Percentiles rank a stretch among this genome's conserved stretches.
These are phyloP conservation scores for Westerdykella sp. DNA, from an alignment of 2,329 filamentous ascomycete species.

Conservation along the genomic window DNA sequence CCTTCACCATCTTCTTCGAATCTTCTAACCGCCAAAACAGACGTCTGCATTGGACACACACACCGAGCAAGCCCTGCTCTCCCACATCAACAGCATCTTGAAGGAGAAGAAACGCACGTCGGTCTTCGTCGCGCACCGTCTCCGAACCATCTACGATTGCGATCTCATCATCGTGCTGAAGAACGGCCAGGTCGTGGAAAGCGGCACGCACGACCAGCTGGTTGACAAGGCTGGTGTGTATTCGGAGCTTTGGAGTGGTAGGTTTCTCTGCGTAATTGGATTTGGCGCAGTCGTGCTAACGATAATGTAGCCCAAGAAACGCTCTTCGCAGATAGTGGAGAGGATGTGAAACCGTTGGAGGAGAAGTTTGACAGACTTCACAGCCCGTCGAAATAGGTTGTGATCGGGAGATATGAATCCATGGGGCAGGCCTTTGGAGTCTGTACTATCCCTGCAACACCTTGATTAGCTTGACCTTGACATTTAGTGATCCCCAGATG, in stretches of 20 bases:
- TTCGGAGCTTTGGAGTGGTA: conserved; percentile 82
- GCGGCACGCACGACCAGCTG: conserved; percentile 78
- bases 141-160: conserved; percentile 89
- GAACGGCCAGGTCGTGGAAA: conserved; percentile 78
- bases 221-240: conserved; percentile 76
- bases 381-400: no score
- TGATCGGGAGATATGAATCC: no score
- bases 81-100: conserved; percentile 88
- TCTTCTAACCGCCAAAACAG: conserved; percentile 20
- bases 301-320: conserved; percentile 27
- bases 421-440: no score
- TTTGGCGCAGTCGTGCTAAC: neutral
- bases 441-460: no score
- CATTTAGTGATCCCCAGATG: no score
- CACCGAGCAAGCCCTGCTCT: conserved; percentile 82
- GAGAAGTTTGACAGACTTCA: no score
- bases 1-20: neutral
- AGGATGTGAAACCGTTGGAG: no score
- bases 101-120: conserved; percentile 84
- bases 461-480: no score
- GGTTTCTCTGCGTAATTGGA: conserved; percentile 33
- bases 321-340: conserved; percentile 13
- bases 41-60: conserved; percentile 89
- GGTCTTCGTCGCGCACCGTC: conserved; percentile 87
- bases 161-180: conserved; percentile 86